Evolutionary conservation across 169 alveolate genomes (phyloP), one percentile per base, ranked within the genome.

Genomic region (Eimeria praecox): DNA sequence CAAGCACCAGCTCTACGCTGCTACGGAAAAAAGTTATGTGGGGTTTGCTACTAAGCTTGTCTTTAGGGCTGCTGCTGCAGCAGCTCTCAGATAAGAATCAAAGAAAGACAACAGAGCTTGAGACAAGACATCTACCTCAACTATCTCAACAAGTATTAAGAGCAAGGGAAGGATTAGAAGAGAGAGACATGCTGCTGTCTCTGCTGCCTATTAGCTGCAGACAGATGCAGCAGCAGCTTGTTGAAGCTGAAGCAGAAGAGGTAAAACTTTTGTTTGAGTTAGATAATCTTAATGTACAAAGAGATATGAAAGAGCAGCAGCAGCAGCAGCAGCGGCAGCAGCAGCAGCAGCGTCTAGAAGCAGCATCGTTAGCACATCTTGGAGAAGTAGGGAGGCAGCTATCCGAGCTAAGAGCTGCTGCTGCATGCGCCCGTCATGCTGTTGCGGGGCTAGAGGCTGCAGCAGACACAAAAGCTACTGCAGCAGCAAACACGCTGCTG

Each of bases 251-350:
- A 18, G 80, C 44, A 69, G 80, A n/a, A 69, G 80, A 69, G 18
- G 24, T n/a, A 3, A 35, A n/a, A 18, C 44, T 69, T 3, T 18
- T 69, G 12, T 35, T 30, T 8, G 80, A 69, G 44, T 18, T 69
- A 6, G 46, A 69, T 8, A 4, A 8, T 3, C 24, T 69, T 9
- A 69, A 35, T 18, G 80, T 35, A 18, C 44, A 69, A 42, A 10
- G 44, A 35, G 44, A 18, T 18, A 3, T n/a, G 6, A 69, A 18
- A 35, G 80, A 69, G 44, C 40, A 69, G 80, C 80, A 69, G 44
- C 80, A n/a, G 80, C 44, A 77, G 56, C 87, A 77, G 87, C 87
- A 38, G 87, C 52, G 59, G 35, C 56, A 77, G 87, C 62, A 35
- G 87, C 87, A 77, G 87, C 62, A 42, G 56, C 56, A 35, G 87